Conservation (phyloP, 164 flowering plant genomes). For the Dillenia turbinata region DNA sequence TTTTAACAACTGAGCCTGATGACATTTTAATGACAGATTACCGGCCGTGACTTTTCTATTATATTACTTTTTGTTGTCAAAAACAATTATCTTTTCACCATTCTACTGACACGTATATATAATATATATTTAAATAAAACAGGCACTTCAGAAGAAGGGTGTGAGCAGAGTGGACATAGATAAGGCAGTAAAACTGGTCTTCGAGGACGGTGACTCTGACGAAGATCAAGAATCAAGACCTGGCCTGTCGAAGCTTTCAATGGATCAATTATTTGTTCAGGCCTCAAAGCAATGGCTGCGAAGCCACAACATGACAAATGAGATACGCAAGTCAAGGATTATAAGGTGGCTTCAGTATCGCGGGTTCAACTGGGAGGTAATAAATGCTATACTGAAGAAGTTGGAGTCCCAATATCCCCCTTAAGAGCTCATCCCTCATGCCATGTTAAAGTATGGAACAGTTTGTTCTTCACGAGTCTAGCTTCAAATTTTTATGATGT, state of each 20-base stretch:
- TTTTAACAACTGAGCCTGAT: not conserved
- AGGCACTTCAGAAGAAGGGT: constrained; percentile 71
- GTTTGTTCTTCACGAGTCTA: no score
- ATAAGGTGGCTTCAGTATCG: constrained; percentile 91
- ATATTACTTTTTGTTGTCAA: no score
- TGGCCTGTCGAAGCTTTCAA: constrained; percentile 55
- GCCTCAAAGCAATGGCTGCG: constrained; percentile 84
- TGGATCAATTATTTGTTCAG: constrained; percentile 56
- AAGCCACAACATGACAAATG: constrained; percentile 38
- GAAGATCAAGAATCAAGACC: constrained; percentile 23
- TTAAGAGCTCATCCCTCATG: constrained; percentile 9
- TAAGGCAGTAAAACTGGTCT: constrained; percentile 64
- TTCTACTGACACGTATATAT: no score
- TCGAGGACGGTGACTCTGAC: constrained; percentile 37
- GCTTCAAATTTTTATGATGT: no score
- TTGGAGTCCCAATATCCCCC: constrained; percentile 44
- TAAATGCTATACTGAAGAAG: constrained; percentile 47
- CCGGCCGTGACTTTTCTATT: no score
- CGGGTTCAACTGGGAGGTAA: constrained; percentile 72
- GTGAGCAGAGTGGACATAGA: constrained; percentile 42
- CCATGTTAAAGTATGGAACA: no score
- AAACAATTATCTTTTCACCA: not conserved
- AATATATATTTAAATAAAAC: constrained; percentile 8
- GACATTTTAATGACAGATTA: not conserved
- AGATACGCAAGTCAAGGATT: constrained; percentile 65